A percentile compares a stretch with the other conserved stretches of the same genome.
Conservation (phyloP, 768 basidiomycete species). For the Neoboletus subvelutipes region DNA sequence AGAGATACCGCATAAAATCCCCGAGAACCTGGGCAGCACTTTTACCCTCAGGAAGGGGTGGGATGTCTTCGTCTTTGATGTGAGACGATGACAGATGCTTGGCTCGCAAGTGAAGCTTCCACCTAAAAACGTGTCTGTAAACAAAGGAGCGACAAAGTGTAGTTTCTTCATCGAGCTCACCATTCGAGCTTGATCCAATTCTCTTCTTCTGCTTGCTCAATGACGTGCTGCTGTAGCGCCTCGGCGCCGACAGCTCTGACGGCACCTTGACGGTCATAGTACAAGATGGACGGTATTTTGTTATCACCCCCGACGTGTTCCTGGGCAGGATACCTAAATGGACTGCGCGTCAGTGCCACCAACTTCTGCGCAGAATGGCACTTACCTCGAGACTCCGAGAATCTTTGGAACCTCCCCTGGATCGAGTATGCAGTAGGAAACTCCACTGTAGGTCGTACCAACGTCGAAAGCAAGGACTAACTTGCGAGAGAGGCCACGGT, state of each 20-base stretch:
- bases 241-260: conserved; percentile 46
- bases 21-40: conserved; percentile 21
- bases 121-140: conserved; percentile 14
- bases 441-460: conserved; percentile 44
- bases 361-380: neutral
- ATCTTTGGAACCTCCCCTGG: conserved; percentile 36
- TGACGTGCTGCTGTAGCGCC: conserved; percentile 34
- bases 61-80: conserved; percentile 21
- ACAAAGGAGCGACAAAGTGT: neutral
- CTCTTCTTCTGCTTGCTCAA: conserved; percentile 41
- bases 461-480: conserved; percentile 45
- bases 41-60: conserved; percentile 23
- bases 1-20: conserved; percentile 31
- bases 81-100: conserved; percentile 24
- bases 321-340: conserved; percentile 44
- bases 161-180: conserved; percentile 17
- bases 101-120: conserved; percentile 39
- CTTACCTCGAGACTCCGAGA: conserved; percentile 27
- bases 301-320: conserved; percentile 44
- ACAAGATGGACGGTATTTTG: conserved; percentile 49
- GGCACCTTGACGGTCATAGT: conserved; percentile 42
- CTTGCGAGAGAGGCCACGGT: conserved; percentile 39
- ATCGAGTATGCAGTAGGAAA: conserved; percentile 37
- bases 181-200: conserved; percentile 40
- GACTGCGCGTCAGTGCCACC: neutral